Conservation (phyloP, 352 stramenopile genomes). For the Elongisporangium prolatum region DNA sequence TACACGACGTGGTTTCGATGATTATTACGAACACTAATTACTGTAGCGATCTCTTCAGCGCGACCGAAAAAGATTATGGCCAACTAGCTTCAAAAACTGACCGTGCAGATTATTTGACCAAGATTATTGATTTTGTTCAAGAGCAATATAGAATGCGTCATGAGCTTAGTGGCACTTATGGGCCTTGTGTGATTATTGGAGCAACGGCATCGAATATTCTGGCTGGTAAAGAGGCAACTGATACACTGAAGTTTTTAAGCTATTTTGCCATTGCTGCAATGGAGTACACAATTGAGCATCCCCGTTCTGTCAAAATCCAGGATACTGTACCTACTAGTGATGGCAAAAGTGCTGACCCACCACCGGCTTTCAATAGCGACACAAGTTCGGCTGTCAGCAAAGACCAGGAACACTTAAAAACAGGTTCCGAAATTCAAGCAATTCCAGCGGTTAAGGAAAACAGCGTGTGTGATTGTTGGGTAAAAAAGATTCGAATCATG, state of each 20-base stretch:
- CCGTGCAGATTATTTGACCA: conserved; percentile 67
- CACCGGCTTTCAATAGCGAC: background rate
- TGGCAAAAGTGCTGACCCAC: background rate
- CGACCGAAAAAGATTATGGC: conserved; percentile 53
- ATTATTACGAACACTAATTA: conserved; percentile 70
- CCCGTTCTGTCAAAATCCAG: background rate
- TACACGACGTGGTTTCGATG: conserved; percentile 74
- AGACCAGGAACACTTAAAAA: conserved; percentile 4
- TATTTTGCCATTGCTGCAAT: conserved; percentile 58
- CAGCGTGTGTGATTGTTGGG: conserved; percentile 37
- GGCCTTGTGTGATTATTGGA: conserved; percentile 39
- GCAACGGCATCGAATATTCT: conserved; percentile 76
- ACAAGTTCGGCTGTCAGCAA: background rate
- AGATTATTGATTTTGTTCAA: conserved; percentile 72
- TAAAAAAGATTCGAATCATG: conserved; percentile 53
- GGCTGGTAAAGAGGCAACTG: conserved; percentile 64
- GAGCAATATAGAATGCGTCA: conserved; percentile 36
- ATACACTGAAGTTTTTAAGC: conserved; percentile 76
- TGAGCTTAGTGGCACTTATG: conserved; percentile 4
- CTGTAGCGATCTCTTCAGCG: conserved; percentile 35
- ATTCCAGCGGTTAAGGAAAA: background rate
- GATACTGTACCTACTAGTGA: background rate
- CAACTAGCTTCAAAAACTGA: conserved; percentile 69
- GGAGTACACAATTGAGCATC: conserved; percentile 38
- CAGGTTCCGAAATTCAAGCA: background rate